Evolutionary conservation across 2,329 filamentous ascomycete genomes (phyloP).

Genomic region (Exophiala sp.): DNA sequence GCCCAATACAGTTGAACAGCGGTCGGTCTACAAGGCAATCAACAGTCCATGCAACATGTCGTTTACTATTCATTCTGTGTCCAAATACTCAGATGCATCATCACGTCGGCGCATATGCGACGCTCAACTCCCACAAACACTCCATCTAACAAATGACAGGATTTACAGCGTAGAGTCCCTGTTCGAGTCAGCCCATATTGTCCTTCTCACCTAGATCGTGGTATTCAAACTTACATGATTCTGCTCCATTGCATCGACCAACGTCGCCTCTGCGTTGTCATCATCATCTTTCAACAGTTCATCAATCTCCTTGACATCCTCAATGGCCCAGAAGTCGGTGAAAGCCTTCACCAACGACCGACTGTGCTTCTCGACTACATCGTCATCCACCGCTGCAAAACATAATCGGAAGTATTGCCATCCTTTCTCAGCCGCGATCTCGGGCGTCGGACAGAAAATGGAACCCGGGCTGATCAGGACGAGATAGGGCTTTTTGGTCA

Average conservation of each 20-base stretch:
- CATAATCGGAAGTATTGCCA: slow-evolving; percentile 73
- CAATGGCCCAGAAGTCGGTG: slow-evolving; percentile 70
- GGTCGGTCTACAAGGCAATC: no score
- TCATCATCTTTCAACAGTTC: slow-evolving; percentile 49
- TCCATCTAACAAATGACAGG: slow-evolving; percentile 15
- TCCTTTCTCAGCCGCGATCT: slow-evolving; percentile 53
- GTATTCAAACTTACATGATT: slow-evolving; percentile 16
- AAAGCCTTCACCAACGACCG: slow-evolving; percentile 63
- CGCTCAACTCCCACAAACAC: neutral
- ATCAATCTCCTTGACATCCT: slow-evolving; percentile 60
- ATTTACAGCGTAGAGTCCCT: slow-evolving; percentile 17
- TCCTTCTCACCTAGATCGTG: neutral
- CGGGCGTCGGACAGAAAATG: slow-evolving; percentile 64
- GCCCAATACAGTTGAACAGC: no score
- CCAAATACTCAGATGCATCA: no score
- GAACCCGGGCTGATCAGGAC: slow-evolving; percentile 65
- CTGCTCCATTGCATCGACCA: slow-evolving; percentile 2
- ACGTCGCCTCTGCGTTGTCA: slow-evolving; percentile 9
- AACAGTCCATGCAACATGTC: no score
- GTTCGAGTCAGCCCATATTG: neutral
- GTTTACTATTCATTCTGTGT: no score
- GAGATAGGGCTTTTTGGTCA: slow-evolving; percentile 62
- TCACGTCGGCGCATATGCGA: neutral
- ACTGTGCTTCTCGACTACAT: slow-evolving; percentile 58
- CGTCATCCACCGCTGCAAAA: slow-evolving; percentile 76